These are phyloP conservation scores for Termitomyces sp. DNA, from an alignment of 768 basidiomycete species.

Conservation along the genomic window DNA sequence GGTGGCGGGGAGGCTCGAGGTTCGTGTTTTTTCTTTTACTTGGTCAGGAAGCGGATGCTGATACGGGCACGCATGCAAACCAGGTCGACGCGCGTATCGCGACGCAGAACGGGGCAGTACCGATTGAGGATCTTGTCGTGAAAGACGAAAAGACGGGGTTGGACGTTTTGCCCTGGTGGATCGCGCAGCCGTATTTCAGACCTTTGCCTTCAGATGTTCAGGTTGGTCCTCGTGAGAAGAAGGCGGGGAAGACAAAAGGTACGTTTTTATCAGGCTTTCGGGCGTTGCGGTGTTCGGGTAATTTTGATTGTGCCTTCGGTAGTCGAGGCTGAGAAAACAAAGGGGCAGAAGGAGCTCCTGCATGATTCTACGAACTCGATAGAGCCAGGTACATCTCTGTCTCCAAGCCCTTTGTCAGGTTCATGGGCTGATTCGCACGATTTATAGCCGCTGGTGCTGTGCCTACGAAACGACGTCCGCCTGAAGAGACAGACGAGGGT, in stretches of 20 bases:
- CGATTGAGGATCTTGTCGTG: constrained; percentile 27
- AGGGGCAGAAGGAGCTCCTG: too few relatives aligned
- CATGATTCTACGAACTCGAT: too few relatives aligned
- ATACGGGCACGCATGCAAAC: constrained; percentile 1
- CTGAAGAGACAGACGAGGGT: too few relatives aligned
- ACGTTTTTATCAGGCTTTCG: background rate
- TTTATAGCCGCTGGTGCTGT: too few relatives aligned
- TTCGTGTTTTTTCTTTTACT: constrained; percentile 8
- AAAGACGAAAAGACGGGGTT: constrained; percentile 30
- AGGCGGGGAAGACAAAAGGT: background rate
- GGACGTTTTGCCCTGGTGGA: constrained; percentile 35
- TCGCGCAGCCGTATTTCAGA: constrained; percentile 50
- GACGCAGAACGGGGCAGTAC: constrained; percentile 12
- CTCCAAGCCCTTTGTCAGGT: too few relatives aligned
- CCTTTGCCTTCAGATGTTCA: background rate
- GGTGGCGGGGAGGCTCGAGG: constrained; percentile 52
- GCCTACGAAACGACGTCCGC: too few relatives aligned
- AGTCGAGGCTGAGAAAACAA: too few relatives aligned
- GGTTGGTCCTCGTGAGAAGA: too few relatives aligned
- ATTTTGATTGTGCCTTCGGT: too few relatives aligned
- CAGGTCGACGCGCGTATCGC: constrained; percentile 19
- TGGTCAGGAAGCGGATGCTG: background rate
- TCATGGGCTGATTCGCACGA: too few relatives aligned
- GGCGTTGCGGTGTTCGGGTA: too few relatives aligned
- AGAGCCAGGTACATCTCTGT: too few relatives aligned